Base-by-base conservation (phyloP, 805 yeast species). In the Barnettozyma populi region DNA sequence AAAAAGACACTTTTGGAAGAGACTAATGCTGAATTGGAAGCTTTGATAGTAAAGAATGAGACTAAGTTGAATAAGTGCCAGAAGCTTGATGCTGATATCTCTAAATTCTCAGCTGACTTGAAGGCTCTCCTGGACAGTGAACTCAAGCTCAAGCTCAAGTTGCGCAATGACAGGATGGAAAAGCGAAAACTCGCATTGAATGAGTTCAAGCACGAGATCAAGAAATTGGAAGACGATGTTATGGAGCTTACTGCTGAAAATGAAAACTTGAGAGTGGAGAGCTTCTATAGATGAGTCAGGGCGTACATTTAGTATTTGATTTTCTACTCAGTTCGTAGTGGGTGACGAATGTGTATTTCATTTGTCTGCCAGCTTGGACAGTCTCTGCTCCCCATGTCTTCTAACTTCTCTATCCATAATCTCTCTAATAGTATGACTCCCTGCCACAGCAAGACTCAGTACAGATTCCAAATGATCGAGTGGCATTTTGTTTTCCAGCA, bases 401-500 rank as follows among this genome's bases (percentile, higher is more conserved):
- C 96, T 79, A 5, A 94, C 85, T 61, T 85, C 88, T 41, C 75
- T 73, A 59, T 92, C 97, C 96, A 92, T 89, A 46, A 87, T 67
- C 36, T 86, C 88, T 62, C 90, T 79, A 11, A 92, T 70, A 57
- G 86, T 74, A 59, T 86, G 92, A 47, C 92, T 80, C 9, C 98
- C 99, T 18, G 90, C 86, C 41, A 90, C 79, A 2, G 94, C 96
- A 43, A 90, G 76, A 9, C 86, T 87, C 57, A 94, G 66, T 6
- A 88, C 80, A 21, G 80, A 72, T 58, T 87, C 95, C 49, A 94
- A 65, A 48, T 79, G 74, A 61, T 90, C 98, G 54, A 90, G 66
- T 0, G 96, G 92, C 63, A 94, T 75, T 62, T 84, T 84, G 58
- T 87, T 89, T 60, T 94, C 98, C 47, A 90, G 70, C 47, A 88